Conservation (phyloP, 2,329 filamentous ascomycete genomes). For the Periglandula ipomoeae region DNA sequence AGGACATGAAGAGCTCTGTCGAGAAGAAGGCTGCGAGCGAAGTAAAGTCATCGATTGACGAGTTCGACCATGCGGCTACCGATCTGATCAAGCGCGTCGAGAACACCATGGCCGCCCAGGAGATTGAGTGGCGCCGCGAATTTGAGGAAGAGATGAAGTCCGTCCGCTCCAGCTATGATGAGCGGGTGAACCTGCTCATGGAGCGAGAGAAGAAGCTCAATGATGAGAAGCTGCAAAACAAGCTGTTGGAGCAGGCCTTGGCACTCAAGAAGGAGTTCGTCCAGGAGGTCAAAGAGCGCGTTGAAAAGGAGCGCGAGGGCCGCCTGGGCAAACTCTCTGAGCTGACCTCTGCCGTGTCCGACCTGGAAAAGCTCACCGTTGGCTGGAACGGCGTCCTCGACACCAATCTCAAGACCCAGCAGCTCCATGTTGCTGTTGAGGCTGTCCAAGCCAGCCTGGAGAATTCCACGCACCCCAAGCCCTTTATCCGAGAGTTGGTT, state of each 20-base stretch:
- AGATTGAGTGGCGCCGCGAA: conserved; percentile 75
- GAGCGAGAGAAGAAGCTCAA: conserved; percentile 71
- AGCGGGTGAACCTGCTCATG: conserved; percentile 69
- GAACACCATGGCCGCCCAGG: conserved; percentile 69
- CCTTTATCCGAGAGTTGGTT: conserved; percentile 87
- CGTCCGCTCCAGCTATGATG: conserved; percentile 67
- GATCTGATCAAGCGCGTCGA: conserved; percentile 87
- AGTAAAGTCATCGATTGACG: conserved; percentile 59
- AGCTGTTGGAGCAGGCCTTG: conserved; percentile 83
- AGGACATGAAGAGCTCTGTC: conserved; percentile 58
- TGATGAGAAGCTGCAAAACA: conserved; percentile 75
- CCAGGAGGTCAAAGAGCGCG: conserved; percentile 65
- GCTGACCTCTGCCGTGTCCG: conserved; percentile 65
- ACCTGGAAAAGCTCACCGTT: conserved; percentile 78
- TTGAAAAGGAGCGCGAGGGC: conserved; percentile 81
- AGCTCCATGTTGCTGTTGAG: conserved; percentile 92
- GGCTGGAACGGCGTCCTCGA: conserved; percentile 91
- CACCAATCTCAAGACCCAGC: conserved; percentile 84
- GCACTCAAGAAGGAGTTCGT: conserved; percentile 79
- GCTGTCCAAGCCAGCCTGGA: conserved; percentile 79
- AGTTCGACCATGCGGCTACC: conserved; percentile 80
- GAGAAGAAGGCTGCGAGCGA: conserved; percentile 65
- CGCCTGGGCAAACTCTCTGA: conserved; percentile 79
- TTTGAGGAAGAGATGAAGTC: conserved; percentile 79
- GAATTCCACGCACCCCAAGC: conserved; percentile 59